These are phyloP conservation scores for Penicillium flavigenum DNA, from an alignment of 495 filamentous ascomycete species.

Conservation along the genomic window DNA sequence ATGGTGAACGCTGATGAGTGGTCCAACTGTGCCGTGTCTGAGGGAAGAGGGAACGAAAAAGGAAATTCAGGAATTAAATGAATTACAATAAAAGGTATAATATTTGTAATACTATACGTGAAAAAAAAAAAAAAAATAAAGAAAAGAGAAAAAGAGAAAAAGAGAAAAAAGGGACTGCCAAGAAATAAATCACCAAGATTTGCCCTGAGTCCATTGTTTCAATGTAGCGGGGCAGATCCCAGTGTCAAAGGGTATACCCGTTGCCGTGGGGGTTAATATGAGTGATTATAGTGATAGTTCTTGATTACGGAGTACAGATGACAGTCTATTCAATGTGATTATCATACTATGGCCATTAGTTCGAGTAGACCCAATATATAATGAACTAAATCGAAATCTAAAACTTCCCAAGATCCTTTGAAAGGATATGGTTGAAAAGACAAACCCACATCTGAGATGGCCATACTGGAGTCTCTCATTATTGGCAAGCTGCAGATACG, in stretches of 20 bases:
- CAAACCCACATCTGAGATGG: conserved; percentile 24
- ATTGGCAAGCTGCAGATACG: conserved; percentile 17
- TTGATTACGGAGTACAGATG: neutral
- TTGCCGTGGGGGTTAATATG: conserved; percentile 28
- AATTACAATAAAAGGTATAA: conserved; percentile 8
- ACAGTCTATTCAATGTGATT: no score
- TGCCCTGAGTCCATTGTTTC: conserved; percentile 36
- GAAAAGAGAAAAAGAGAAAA: conserved; percentile 7
- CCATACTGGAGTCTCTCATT: neutral
- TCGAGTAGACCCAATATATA: no score
- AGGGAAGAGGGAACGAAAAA: conserved; percentile 7
- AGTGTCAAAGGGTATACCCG: conserved; percentile 45
- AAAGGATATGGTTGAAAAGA: conserved; percentile 8
- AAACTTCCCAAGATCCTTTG: conserved; percentile 13
- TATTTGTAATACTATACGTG: no score
- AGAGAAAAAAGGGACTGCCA: conserved; percentile 30
- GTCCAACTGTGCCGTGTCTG: conserved; percentile 34
- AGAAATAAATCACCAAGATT: conserved; percentile 42
- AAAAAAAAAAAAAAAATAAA: no score
- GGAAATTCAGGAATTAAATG: conserved; percentile 17
- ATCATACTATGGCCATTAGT: no score
- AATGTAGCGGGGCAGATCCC: conserved; percentile 44
- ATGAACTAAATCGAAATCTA: neutral
- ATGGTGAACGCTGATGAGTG: conserved; percentile 15
- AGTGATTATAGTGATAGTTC: conserved; percentile 10